Base-by-base conservation (phyloP, 495 filamentous ascomycete genomes). In the Bryoglossum gracile region DNA sequence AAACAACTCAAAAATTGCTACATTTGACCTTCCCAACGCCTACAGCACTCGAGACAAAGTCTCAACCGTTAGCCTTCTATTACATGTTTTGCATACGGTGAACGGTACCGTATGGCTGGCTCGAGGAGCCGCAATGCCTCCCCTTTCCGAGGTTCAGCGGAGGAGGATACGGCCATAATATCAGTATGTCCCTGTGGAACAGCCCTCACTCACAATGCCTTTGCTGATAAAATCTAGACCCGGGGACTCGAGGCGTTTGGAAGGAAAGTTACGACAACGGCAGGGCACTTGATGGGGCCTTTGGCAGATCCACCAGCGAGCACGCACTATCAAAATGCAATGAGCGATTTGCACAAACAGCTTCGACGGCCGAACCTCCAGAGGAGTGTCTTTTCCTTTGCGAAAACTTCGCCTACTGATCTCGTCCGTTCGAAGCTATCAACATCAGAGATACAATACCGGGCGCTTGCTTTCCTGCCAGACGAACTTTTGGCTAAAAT, bases 261-360 rank as follows among this genome's bases (percentile, higher is more conserved):
- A 43, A 80, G 89, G 57, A 99, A 95, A 69, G 89, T 99, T 48
- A 90, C 90, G 21, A 87, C 87, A 18, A 97, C 92, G 14, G 94
- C 92, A 33, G 84, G 81, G 61, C 89, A 94, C 62, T 72, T 99
- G 53, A 89, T 95, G 44, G 82, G 78, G 42, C 82, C 83, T 22
- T 58, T 78, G 30, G 68, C 76, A 47, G 87, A 91, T 56, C 68
- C 65, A 38, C 63, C 60, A 38, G 65, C 74, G 17, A 78, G 77
- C 63, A 66, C 72, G 26, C 80, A 80, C 57, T 96, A 95, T 65
- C 81, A 89, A 53, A 78, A 74, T 71, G 91, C 92, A 57, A 84
- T 99, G 80, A 80, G 70, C 58, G 88, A 90, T 62, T 77, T 99
- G 30, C 88, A 94, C 53, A 87, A 85, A 58, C 87, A 95, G 62